Evolutionary conservation across 2,329 filamentous ascomycete species (phyloP).

Genomic region (Hymenoscyphus infarciens): DNA sequence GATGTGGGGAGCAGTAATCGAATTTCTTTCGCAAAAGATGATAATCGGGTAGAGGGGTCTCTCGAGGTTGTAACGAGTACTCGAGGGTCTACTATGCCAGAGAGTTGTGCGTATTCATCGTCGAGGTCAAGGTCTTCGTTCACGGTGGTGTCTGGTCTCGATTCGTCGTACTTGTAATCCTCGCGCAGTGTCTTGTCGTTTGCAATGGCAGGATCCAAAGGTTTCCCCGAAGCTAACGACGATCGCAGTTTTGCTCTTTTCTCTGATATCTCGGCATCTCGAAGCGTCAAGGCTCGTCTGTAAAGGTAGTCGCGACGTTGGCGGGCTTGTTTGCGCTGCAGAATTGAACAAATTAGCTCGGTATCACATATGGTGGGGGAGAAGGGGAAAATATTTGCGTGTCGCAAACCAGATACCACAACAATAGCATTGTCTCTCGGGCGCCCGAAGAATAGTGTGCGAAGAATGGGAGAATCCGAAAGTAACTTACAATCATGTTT

Average conservation of each 20-base stretch:
- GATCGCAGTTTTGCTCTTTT: slow-evolving; percentile 84
- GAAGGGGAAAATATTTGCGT: slow-evolving; percentile 3
- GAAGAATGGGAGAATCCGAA: not conserved
- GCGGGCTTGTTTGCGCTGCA: slow-evolving; percentile 66
- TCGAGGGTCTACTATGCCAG: slow-evolving; percentile 85
- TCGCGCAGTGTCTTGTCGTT: slow-evolving; percentile 80
- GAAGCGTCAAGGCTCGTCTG: slow-evolving; percentile 78
- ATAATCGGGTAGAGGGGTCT: slow-evolving; percentile 77
- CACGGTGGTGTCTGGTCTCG: slow-evolving; percentile 60
- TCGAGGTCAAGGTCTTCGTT: slow-evolving; percentile 73
- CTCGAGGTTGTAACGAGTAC: slow-evolving; percentile 89
- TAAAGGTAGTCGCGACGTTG: slow-evolving; percentile 87
- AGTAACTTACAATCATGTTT: slow-evolving; percentile 31
- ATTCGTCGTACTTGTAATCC: slow-evolving; percentile 94
- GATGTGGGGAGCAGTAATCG: slow-evolving; percentile 77
- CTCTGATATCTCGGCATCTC: slow-evolving; percentile 88
- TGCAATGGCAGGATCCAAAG: slow-evolving; percentile 75
- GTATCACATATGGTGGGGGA: slow-evolving; percentile 2
- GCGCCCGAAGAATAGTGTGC: not conserved
- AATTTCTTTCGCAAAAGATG: slow-evolving; percentile 92
- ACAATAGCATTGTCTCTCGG: not conserved
- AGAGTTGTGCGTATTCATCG: slow-evolving; percentile 86
- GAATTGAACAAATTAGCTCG: slow-evolving; percentile 1
- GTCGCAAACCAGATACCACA: slow-evolving; percentile 5
- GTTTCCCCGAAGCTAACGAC: slow-evolving; percentile 84